Conservation (phyloP, 495 filamentous ascomycete species). For the Thermothielavioides terrestris region DNA sequence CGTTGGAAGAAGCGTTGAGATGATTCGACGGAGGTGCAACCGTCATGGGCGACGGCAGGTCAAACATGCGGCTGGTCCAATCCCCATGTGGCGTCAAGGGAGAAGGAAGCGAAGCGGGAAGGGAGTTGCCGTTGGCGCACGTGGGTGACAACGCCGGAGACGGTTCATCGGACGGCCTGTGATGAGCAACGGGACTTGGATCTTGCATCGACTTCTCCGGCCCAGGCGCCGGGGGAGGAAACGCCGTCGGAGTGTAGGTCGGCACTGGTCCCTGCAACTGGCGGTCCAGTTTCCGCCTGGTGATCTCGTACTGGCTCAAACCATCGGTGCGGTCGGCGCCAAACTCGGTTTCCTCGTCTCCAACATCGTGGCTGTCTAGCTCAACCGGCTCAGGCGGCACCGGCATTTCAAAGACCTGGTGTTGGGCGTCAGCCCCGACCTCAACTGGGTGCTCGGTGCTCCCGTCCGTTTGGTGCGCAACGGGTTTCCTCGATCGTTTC, state of each 20-base stretch:
- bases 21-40: slow-evolving; percentile 23
- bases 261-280: slow-evolving; percentile 35
- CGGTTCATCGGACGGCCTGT: slow-evolving; percentile 31
- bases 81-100: slow-evolving; percentile 37
- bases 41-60: slow-evolving; percentile 35
- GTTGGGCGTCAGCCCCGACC: slow-evolving; percentile 38
- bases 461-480: slow-evolving; percentile 11
- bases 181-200: slow-evolving; percentile 27
- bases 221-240: background rate
- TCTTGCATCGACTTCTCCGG: slow-evolving; percentile 33
- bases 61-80: slow-evolving; percentile 30
- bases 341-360: slow-evolving; percentile 30
- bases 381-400: slow-evolving; percentile 40
- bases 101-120: slow-evolving; percentile 35
- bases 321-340: slow-evolving; percentile 21
- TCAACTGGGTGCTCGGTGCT: slow-evolving; percentile 28
- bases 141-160: slow-evolving; percentile 37
- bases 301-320: slow-evolving; percentile 37
- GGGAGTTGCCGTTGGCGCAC: slow-evolving; percentile 31
- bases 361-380: slow-evolving; percentile 35
- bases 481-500: slow-evolving; percentile 21
- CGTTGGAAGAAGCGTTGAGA: slow-evolving; percentile 3
- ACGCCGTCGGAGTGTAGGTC: slow-evolving; percentile 22
- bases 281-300: slow-evolving; percentile 36
- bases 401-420: slow-evolving; percentile 44